phyloP scores from a whole-genome alignment of 805 yeast species.

The Blastobotrys terrestris region DNA sequence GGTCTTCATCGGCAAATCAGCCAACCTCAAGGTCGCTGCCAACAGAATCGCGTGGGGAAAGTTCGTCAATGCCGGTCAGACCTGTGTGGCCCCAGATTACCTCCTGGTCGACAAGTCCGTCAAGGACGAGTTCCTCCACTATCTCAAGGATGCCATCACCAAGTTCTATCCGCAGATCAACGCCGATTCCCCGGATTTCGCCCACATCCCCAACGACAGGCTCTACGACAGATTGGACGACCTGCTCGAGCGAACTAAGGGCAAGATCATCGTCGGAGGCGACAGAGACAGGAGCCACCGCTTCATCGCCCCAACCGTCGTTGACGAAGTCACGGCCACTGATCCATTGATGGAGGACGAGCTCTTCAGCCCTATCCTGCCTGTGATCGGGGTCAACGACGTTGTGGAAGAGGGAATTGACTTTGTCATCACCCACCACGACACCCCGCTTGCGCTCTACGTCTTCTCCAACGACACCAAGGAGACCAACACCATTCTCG shows the following conservation, averaged over 20 bases:
- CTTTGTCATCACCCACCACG: constrained; percentile 43
- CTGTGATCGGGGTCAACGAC: constrained; percentile 51
- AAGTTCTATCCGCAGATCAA: constrained; percentile 35
- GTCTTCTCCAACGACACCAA: constrained; percentile 47
- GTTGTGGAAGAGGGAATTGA: constrained; percentile 23
- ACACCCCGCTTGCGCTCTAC: constrained; percentile 78
- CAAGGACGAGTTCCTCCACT: constrained; percentile 45
- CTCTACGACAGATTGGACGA: constrained; percentile 37
- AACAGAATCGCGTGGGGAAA: constrained; percentile 73
- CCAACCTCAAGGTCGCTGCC: constrained; percentile 38
- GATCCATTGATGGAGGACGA: constrained; percentile 74
- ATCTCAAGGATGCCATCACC: constrained; percentile 36
- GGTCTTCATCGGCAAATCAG: constrained; percentile 53
- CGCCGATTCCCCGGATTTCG: constrained; percentile 35
- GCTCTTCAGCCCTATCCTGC: constrained; percentile 81
- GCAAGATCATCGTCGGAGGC: constrained; percentile 43
- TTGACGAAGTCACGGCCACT: constrained; percentile 53
- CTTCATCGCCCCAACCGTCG: constrained; percentile 67
- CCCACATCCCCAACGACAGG: constrained; percentile 54
- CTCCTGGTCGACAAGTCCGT: constrained; percentile 56
- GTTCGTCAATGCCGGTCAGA: constrained; percentile 78
- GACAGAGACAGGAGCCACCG: constrained; percentile 12
- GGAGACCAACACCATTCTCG: constrained; percentile 46
- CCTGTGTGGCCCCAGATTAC: constrained; percentile 88
- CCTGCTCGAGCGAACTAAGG: constrained; percentile 38